Percentiles rank a stretch among this genome's conserved stretches.
These are phyloP conservation scores for Hamigera avellanea DNA, from an alignment of 495 filamentous ascomycete genomes.

Conservation along the genomic window DNA sequence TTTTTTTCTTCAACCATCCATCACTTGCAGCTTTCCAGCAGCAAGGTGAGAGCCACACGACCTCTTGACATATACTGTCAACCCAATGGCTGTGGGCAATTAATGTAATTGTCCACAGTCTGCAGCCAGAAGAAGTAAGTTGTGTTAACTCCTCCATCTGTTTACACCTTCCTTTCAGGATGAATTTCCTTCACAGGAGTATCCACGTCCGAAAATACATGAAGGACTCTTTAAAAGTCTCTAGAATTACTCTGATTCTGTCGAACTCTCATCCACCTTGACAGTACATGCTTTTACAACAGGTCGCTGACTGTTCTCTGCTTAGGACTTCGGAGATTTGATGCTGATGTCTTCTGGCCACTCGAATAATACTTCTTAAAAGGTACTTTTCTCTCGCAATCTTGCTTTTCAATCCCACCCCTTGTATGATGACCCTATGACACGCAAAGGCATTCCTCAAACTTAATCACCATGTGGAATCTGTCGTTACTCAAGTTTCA, in stretches of 20 bases:
- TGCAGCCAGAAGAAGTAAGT: no score
- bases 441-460: conserved; percentile 96
- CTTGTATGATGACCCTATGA: conserved; percentile 73
- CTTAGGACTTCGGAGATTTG: background rate
- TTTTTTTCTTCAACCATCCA: conserved; percentile 14
- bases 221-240: conserved; percentile 48
- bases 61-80: no score
- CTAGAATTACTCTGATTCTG: conserved; percentile 58
- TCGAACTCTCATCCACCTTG: background rate
- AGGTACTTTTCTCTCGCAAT: conserved; percentile 34
- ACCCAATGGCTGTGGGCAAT: no score
- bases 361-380: conserved; percentile 20
- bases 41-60: background rate
- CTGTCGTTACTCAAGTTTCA: conserved; percentile 79
- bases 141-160: no score
- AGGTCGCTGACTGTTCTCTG: no score
- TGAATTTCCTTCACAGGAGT: conserved; percentile 54
- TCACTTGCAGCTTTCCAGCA: background rate
- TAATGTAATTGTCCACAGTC: no score
- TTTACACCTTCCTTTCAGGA: conserved; percentile 21
- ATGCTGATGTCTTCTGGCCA: conserved; percentile 1
- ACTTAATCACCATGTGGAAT: conserved; percentile 83
- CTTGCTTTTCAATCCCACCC: conserved; percentile 10
- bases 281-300: background rate
- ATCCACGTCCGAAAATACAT: conserved; percentile 72